Conservation (phyloP, 495 filamentous ascomycete species). For the Penicillium bovifimosum region DNA sequence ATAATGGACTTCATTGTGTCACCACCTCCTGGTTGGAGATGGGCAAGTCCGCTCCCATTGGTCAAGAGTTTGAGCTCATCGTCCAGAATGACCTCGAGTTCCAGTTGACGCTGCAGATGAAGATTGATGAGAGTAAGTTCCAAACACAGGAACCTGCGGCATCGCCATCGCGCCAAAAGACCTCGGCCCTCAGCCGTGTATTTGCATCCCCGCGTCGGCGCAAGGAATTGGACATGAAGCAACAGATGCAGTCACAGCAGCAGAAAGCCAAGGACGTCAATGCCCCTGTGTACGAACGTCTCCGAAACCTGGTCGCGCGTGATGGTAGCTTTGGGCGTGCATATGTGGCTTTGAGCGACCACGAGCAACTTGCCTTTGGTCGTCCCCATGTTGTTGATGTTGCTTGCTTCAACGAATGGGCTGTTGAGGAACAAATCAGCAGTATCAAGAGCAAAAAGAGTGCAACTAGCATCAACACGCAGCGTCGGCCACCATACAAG, state of each 20-base stretch:
- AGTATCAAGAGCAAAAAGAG: constrained; percentile 89
- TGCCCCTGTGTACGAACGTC: constrained; percentile 66
- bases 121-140: constrained; percentile 69
- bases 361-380: constrained; percentile 80
- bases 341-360: constrained; percentile 87
- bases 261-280: constrained; percentile 66
- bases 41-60: constrained; percentile 88
- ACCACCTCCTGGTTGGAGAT: constrained; percentile 94
- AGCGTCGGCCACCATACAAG: constrained; percentile 81
- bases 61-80: constrained; percentile 96
- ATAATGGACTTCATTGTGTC: constrained; percentile 96
- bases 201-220: constrained; percentile 93
- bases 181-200: constrained; percentile 82
- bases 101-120: constrained; percentile 92
- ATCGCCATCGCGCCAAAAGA: constrained; percentile 60
- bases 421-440: constrained; percentile 70
- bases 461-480: constrained; percentile 51
- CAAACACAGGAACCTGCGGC: constrained; percentile 44
- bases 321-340: constrained; percentile 92
- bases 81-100: constrained; percentile 96
- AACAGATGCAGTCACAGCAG: constrained; percentile 69
- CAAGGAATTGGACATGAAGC: constrained; percentile 81
- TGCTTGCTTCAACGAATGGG: constrained; percentile 97
- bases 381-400: constrained; percentile 81
- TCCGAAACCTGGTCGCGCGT: constrained; percentile 76